Conservation (phyloP, 2,329 filamentous ascomycete genomes). For the Acrodontium crateriforme region DNA sequence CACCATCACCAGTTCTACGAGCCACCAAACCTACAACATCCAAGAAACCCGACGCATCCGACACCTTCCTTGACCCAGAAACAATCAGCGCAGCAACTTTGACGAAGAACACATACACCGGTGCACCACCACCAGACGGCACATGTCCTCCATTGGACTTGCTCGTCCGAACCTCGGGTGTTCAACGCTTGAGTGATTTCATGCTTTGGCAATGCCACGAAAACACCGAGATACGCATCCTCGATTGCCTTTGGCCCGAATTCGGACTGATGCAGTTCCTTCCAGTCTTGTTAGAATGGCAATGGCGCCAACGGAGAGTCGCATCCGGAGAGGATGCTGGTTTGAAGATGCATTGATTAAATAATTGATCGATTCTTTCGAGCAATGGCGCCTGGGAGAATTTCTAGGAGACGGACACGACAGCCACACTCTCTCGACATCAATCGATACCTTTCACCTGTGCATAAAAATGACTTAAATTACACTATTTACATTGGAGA, state of each 20-base stretch:
- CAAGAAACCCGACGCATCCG: conserved; percentile 3
- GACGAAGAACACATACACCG: conserved; percentile 76
- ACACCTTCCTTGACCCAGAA: conserved; percentile 57
- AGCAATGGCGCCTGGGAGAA: too few species aligned
- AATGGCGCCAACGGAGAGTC: conserved; percentile 41
- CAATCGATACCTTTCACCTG: too few species aligned
- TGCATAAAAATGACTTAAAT: too few species aligned
- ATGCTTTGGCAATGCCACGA: conserved; percentile 98
- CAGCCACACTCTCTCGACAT: too few species aligned
- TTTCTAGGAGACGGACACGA: too few species aligned
- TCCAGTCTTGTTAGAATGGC: conserved; percentile 86
- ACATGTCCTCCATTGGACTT: conserved; percentile 72
- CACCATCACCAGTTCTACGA: conserved; percentile 26
- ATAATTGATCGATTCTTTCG: too few species aligned
- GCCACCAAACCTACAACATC: conserved; percentile 9
- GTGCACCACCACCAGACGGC: conserved; percentile 63
- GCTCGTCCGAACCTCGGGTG: conserved; percentile 81
- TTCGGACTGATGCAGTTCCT: conserved; percentile 91
- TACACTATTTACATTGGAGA: too few species aligned
- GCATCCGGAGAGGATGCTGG: too few species aligned
- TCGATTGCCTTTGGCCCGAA: conserved; percentile 88
- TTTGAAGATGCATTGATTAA: too few species aligned
- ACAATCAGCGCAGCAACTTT: conserved; percentile 73
- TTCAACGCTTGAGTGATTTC: conserved; percentile 86
- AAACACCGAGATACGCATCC: conserved; percentile 80